phyloP scores from a whole-genome alignment of 768 basidiomycete genomes.

The Suillus ampliporus region DNA sequence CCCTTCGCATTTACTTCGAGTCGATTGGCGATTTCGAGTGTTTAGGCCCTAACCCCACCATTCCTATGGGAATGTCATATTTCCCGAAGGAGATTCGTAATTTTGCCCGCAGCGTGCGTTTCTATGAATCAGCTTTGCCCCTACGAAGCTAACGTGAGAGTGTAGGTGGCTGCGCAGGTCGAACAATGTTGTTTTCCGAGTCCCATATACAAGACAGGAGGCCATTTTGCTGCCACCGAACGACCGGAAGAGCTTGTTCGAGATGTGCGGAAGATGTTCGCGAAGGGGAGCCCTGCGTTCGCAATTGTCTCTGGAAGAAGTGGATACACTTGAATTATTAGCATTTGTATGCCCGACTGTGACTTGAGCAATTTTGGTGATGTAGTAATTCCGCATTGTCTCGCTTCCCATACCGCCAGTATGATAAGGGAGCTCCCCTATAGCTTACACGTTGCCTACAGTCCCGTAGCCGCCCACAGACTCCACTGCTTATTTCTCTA shows the following conservation, averaged over 20 bases:
- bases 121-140: background rate
- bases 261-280: constrained; percentile 61
- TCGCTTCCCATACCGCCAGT: too few relatives aligned
- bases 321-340: too few relatives aligned
- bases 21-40: background rate
- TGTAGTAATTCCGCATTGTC: too few relatives aligned
- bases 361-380: too few relatives aligned
- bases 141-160: background rate
- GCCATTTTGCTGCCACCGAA: constrained; percentile 63
- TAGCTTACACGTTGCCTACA: too few relatives aligned
- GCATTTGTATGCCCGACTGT: too few relatives aligned
- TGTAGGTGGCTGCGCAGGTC: constrained; percentile 45
- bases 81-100: constrained; percentile 72
- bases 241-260: constrained; percentile 49
- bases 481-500: too few relatives aligned
- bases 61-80: constrained; percentile 72
- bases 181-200: constrained; percentile 50
- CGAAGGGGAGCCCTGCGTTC: constrained; percentile 52
- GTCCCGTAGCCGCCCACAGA: too few relatives aligned
- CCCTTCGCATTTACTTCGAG: constrained; percentile 26
- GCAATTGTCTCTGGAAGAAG: too few relatives aligned
- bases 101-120: constrained; percentile 45
- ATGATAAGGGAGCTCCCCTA: too few relatives aligned
- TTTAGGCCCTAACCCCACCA: background rate
- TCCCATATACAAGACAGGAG: constrained; percentile 51